Percentiles rank a stretch among this genome's conserved stretches.
These are phyloP conservation scores for Eragrostis nindensis DNA, from an alignment of 176 grass and related monocot genomes.

Conservation along the genomic window DNA sequence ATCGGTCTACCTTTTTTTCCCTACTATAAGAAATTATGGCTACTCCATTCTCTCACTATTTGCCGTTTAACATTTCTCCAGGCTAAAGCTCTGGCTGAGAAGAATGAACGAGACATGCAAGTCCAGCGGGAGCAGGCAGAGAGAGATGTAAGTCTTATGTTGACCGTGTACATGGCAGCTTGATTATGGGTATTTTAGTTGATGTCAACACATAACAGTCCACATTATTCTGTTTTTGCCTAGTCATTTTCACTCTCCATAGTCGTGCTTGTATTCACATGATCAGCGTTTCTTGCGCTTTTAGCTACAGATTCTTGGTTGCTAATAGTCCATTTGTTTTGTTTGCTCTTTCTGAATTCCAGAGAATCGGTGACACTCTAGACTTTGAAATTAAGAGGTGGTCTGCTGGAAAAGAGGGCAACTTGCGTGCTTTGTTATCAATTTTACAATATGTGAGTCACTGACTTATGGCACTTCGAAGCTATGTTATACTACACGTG, in stretches of 20 bases:
- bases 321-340: slow-evolving; percentile 29
- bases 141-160: slow-evolving; percentile 63
- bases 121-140: slow-evolving; percentile 68
- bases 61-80: slow-evolving; percentile 32
- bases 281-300: background rate
- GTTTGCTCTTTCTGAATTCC: slow-evolving; percentile 49
- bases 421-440: slow-evolving; percentile 89
- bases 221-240: background rate
- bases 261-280: slow-evolving; percentile 9
- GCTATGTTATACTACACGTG: slow-evolving; percentile 7
- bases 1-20: background rate
- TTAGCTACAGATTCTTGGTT: slow-evolving; percentile 22
- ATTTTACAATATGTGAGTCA: slow-evolving; percentile 91
- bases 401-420: slow-evolving; percentile 97
- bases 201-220: background rate
- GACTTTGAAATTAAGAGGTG: slow-evolving; percentile 97
- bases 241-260: background rate
- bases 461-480: background rate
- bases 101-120: slow-evolving; percentile 84
- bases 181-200: slow-evolving; percentile 28
- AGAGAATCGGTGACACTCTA: slow-evolving; percentile 79
- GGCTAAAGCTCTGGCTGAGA: slow-evolving; percentile 84
- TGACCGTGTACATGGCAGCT: slow-evolving; percentile 6
- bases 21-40: slow-evolving; percentile 8
- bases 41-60: slow-evolving; percentile 15